Evolutionary conservation across 352 stramenopile genomes (phyloP), one percentile per base, ranked within the genome.

Genomic region (Phytophthora palmivora): DNA sequence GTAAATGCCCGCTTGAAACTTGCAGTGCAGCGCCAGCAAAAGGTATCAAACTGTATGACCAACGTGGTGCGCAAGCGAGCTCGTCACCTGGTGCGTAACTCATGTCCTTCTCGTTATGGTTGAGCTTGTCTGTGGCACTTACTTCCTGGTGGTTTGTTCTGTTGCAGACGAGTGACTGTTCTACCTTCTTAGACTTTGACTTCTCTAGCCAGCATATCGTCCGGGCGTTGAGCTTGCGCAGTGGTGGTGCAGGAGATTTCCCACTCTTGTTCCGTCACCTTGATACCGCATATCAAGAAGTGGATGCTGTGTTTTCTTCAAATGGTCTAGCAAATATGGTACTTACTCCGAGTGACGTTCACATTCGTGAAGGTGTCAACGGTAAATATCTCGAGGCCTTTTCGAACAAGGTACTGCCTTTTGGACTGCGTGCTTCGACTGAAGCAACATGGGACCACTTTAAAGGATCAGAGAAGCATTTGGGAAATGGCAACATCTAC

Each of bases 391-490:
- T 79, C 30, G 71, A 79, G 48, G 66, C 76, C 22, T 76, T 78
- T 19, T 74, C 54, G 9, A 79, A 70, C 50, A 82, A 79, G 37
- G 56, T 78, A 42, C 44, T 84, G 33, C 75, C 75, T 3, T 84
- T 84, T 30, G 72, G 62, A 21, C 53, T 80, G 33, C 72, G 56
- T 16, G 65, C 58, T 32, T 65, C 67, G 1, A 69, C 56, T 0
- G 55, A 76, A 14, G 72, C 62, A 15, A 74, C 73, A 2, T 84
- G 75, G 75, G 48, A 72, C 32, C 67, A 84, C 46, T 79, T 80
- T 58, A 74, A 77, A 24, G 71, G 72, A 3, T 50, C 61, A 0
- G 63, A 79, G 26, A 68, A 79, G 36, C 76, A 79, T 5, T 22
- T 39, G 2, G 60, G 61, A 19, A 69, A 80, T 49, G 73, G 74